These are phyloP conservation scores for Fusarium vanettenii DNA, from an alignment of 2,329 filamentous ascomycete species.

Conservation along the genomic window DNA sequence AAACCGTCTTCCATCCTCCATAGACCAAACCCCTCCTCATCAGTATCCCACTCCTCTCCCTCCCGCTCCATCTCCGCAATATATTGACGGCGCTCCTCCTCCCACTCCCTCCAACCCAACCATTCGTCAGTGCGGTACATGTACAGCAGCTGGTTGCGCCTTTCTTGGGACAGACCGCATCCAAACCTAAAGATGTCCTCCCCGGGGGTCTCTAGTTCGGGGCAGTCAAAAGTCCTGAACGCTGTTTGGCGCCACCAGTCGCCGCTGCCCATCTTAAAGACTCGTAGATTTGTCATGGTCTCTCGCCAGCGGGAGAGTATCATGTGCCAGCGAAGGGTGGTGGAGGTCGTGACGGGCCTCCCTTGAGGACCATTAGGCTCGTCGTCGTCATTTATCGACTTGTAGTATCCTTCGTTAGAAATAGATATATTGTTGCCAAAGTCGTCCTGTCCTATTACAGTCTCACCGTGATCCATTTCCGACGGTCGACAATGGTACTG, in stretches of 20 bases:
- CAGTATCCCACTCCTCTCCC: neutral
- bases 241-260: neutral
- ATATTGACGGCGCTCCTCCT: neutral
- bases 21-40: neutral
- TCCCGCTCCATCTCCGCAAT: neutral
- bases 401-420: neutral
- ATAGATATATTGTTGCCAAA: neutral
- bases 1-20: neutral
- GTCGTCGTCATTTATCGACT: neutral
- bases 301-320: neutral
- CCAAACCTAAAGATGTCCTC: neutral
- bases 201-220: neutral
- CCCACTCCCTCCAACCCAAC: neutral
- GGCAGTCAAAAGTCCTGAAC: neutral
- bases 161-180: neutral
- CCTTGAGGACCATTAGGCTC: neutral
- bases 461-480: neutral
- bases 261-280: neutral
- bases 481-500: neutral
- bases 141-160: neutral
- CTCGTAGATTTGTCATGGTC: neutral
- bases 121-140: neutral
- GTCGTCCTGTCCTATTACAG: neutral
- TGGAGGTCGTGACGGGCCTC: neutral
- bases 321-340: neutral